A percentile compares a stretch with the other conserved stretches of the same genome.
Conservation (phyloP, 2,329 filamentous ascomycete genomes). For the Cadophora sp. region DNA sequence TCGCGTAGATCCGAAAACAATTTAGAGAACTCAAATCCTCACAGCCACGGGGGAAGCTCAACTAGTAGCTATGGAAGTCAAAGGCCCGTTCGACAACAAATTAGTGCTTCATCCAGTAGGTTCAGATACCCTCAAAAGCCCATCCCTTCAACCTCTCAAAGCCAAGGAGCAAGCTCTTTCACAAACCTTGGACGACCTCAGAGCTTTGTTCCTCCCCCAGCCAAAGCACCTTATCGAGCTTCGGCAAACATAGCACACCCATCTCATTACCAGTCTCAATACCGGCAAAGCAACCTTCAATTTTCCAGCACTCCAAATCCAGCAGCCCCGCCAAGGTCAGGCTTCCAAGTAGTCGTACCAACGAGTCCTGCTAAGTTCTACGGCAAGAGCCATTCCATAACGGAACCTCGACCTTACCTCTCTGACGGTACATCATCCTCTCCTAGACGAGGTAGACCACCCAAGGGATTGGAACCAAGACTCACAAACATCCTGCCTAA, state of each 20-base stretch:
- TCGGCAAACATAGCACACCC: not conserved
- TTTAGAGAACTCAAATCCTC: not conserved
- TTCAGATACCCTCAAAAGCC: not conserved
- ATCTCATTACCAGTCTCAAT: slow-evolving; percentile 7
- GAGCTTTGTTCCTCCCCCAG: not conserved
- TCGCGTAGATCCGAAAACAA: slow-evolving; percentile 4
- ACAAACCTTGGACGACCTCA: not conserved
- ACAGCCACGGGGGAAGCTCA: not conserved
- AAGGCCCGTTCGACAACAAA: not conserved
- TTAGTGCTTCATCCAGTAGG: not conserved
- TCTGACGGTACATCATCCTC: not conserved
- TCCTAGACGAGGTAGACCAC: slow-evolving; percentile 9
- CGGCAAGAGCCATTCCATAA: not conserved
- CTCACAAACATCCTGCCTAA: slow-evolving; percentile 21
- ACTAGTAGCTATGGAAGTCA: not conserved
- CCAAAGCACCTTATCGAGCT: slow-evolving; percentile 1
- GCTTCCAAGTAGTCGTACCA: slow-evolving; percentile 5
- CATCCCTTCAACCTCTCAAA: not conserved
- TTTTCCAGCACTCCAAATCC: slow-evolving; percentile 8
- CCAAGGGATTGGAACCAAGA: not conserved
- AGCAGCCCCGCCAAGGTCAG: not conserved
- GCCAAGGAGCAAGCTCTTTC: not conserved
- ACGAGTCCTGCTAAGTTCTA: slow-evolving; percentile 12
- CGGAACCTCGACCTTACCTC: not conserved
- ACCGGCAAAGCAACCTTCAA: slow-evolving; percentile 11